Evolutionary conservation across 225 moss, liverwort and hornwort species (phyloP), one percentile per base, ranked within the genome.

Genomic region (Polytrichum formosum): DNA sequence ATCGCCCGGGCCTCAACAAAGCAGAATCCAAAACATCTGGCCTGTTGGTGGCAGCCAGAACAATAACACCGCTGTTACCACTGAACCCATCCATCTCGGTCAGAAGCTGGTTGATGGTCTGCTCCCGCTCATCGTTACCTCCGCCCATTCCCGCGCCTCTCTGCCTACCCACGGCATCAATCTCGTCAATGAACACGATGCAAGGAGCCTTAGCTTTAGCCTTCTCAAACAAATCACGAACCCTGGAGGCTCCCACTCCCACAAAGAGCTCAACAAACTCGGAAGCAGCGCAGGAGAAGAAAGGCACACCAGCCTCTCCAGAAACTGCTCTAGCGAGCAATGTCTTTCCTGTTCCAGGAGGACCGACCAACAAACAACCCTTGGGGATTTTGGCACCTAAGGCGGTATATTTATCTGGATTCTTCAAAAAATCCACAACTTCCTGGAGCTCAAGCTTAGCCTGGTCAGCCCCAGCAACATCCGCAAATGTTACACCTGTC

Each of bases 1-100:
- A 79, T 20, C 79, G 75, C 46, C 75, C 75, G 0, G 75, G 79
- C 62, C 79, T 66, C 8, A 79, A 68, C 64, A 79, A 72, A 5
- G 79, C 79, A 53, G 79, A 79, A 58, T 79, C 75, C 29, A 79
- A 75, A 64, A 79, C 79, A 26, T 79, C 79, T 5, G 79, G 79
- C 53, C 79, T 72, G 75, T 79, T 79, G 28, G 79, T 79, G 63
- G 79, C 79, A 29, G 75, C 79, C 72, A 79, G 72, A 16, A 79
- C 75, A 29, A 75, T 79, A n/a, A 75, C 79, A 2, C 79, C 79
- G 19, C 75, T 75, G 29, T 79, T 79, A 2, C 79, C 75, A 8
- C 64, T 79, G 75, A 79, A 79, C 10, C 75, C 79, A 55, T 79
- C 79, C 79, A 79, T 79, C 75, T 79, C 79, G 13, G 75, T 79